A percentile compares a stretch with the other conserved stretches of the same genome.
These are phyloP conservation scores for Arctium minus DNA, from an alignment of 129 eudicot species.

Conservation along the genomic window DNA sequence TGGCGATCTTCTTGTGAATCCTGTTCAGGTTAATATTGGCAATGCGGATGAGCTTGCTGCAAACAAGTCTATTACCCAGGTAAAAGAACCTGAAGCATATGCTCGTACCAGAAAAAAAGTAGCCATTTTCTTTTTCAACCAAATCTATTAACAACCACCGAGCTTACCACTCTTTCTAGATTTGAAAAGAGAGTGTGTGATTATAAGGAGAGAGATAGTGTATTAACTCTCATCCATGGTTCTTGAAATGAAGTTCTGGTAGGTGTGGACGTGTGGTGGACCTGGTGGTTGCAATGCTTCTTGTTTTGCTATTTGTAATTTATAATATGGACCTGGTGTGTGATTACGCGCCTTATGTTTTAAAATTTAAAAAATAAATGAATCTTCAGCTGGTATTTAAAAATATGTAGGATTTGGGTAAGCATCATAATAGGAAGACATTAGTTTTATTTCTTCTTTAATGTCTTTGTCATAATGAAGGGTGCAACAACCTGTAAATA, in stretches of 20 bases:
- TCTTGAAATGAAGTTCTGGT: background rate
- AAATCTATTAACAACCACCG: background rate
- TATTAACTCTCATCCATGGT: background rate
- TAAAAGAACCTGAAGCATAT: constrained; percentile 1
- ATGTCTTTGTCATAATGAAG: background rate
- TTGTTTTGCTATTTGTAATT: background rate
- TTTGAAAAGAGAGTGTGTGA: background rate
- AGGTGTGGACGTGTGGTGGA: background rate
- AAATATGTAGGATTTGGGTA: background rate
- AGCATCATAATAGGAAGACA: background rate
- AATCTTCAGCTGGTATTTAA: background rate
- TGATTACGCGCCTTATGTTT: background rate
- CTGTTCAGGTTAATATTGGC: constrained; percentile 95
- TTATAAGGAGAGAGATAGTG: background rate
- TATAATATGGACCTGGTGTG: background rate
- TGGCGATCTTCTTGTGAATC: constrained; percentile 72
- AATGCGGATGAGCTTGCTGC: constrained; percentile 95
- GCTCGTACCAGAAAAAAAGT: background rate
- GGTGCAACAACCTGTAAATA: background rate
- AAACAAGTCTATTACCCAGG: constrained; percentile 97
- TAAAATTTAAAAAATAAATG: background rate
- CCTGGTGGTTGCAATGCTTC: background rate
- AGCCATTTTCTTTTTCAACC: background rate
- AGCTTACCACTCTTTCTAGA: background rate
- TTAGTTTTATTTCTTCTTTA: background rate